Evolutionary conservation across 768 basidiomycete genomes (phyloP).

Genomic region (Scleroderma citrinum): DNA sequence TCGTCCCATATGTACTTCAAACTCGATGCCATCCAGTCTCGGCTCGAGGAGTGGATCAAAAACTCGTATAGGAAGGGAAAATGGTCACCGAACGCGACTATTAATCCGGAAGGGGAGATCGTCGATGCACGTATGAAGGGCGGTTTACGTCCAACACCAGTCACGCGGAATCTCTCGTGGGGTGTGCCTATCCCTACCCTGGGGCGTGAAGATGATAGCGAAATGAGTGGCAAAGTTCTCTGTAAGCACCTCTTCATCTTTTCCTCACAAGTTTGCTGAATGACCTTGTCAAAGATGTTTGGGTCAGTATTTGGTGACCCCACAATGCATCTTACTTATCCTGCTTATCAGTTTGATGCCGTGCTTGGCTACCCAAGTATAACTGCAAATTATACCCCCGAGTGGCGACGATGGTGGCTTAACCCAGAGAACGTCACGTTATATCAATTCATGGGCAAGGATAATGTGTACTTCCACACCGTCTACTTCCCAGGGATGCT

Average conservation of each 20-base stretch:
- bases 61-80: conserved; percentile 71
- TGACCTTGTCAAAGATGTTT: conserved; percentile 64
- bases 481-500: conserved; percentile 86
- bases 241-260: conserved; percentile 51
- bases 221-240: conserved; percentile 68
- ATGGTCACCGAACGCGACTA: conserved; percentile 91
- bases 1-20: conserved; percentile 91
- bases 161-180: conserved; percentile 63
- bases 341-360: conserved; percentile 76
- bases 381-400: conserved; percentile 88
- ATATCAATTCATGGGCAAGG: conserved; percentile 99
- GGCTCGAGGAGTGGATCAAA: conserved; percentile 84
- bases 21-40: conserved; percentile 76
- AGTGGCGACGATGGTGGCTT: conserved; percentile 98
- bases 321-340: background rate
- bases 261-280: conserved; percentile 2
- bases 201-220: too few relatives aligned
- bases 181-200: conserved; percentile 81
- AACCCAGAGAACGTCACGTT: conserved; percentile 83
- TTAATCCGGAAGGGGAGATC: conserved; percentile 82
- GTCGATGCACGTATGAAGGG: conserved; percentile 83
- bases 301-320: conserved; percentile 52
- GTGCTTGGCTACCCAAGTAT: conserved; percentile 97
- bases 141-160: conserved; percentile 82
- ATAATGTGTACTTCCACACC: conserved; percentile 98